Percentiles rank a stretch among this genome's conserved stretches.
These are phyloP conservation scores for Fusarium sp. DNA, from an alignment of 2,329 filamentous ascomycete species.

Conservation along the genomic window DNA sequence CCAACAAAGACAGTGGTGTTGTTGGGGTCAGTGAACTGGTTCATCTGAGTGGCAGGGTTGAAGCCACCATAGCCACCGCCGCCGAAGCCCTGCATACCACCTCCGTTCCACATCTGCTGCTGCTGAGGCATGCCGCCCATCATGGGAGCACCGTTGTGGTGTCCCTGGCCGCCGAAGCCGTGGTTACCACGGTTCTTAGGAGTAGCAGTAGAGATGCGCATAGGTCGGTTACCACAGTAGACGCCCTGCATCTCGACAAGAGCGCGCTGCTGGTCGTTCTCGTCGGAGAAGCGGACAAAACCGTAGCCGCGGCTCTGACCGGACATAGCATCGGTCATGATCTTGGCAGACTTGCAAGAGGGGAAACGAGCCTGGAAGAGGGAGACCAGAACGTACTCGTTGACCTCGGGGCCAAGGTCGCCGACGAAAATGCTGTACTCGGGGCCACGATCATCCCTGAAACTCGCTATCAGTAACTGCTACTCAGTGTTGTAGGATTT, in stretches of 20 bases:
- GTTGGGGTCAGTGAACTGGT: slow-evolving; percentile 99
- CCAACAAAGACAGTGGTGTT: slow-evolving; percentile 99
- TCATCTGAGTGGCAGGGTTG: slow-evolving; percentile 76
- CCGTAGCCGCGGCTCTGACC: slow-evolving; percentile 98
- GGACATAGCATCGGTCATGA: slow-evolving; percentile 98
- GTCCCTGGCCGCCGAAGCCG: slow-evolving; percentile 54
- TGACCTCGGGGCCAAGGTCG: slow-evolving; percentile 96
- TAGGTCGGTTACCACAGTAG: slow-evolving; percentile 97
- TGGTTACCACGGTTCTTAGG: slow-evolving; percentile 81
- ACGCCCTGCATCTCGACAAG: slow-evolving; percentile 99
- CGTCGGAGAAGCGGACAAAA: slow-evolving; percentile 96
- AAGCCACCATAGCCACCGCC: slow-evolving; percentile 59
- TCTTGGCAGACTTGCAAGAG: slow-evolving; percentile 99
- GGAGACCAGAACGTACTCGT: slow-evolving; percentile 96
- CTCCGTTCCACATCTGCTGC: slow-evolving; percentile 57
- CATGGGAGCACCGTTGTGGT: slow-evolving; percentile 59
- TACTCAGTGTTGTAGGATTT: background rate
- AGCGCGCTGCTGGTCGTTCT: slow-evolving; percentile 95
- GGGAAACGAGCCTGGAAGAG: slow-evolving; percentile 97
- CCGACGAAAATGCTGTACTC: slow-evolving; percentile 98
- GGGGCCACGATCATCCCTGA: slow-evolving; percentile 93
- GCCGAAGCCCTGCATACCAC: slow-evolving; percentile 48
- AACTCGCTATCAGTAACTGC: background rate
- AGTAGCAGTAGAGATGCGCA: slow-evolving; percentile 97
- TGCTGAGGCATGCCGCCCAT: slow-evolving; percentile 59